Conservation (phyloP, 1,284 basidiomycete genomes). For the Puccinia novopanici region DNA sequence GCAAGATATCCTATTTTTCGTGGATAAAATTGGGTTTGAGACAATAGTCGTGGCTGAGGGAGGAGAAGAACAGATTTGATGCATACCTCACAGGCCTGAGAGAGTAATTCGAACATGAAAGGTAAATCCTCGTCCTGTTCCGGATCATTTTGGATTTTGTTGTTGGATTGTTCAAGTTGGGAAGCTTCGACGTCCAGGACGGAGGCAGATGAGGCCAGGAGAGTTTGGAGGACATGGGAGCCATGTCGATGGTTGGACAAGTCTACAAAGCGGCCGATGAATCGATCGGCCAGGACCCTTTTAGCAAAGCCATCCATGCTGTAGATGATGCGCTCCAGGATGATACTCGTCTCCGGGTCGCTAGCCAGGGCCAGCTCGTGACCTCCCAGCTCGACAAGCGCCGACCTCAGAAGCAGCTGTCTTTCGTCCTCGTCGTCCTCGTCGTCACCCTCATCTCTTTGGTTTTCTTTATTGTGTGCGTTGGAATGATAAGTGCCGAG, state of each 20-base stretch:
- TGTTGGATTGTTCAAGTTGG: slow-evolving; percentile 62
- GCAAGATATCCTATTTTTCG: slow-evolving; percentile 68
- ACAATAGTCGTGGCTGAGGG: not conserved
- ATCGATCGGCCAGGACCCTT: slow-evolving; percentile 78
- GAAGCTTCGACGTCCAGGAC: slow-evolving; percentile 79
- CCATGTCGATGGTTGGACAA: slow-evolving; percentile 79
- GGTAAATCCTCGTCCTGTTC: slow-evolving; percentile 68
- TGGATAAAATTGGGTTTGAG: not conserved
- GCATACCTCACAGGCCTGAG: slow-evolving; percentile 65
- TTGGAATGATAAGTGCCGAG: slow-evolving; percentile 33
- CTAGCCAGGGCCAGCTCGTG: slow-evolving; percentile 86
- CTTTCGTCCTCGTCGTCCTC: slow-evolving; percentile 55
- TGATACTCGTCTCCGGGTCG: slow-evolving; percentile 83
- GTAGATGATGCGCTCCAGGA: slow-evolving; percentile 80
- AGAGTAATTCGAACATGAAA: slow-evolving; percentile 70
- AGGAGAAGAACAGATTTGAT: not conserved
- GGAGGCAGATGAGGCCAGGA: slow-evolving; percentile 72
- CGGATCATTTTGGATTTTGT: slow-evolving; percentile 54
- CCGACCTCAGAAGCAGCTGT: slow-evolving; percentile 76
- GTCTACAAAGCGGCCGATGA: slow-evolving; percentile 69
- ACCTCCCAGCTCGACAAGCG: slow-evolving; percentile 75
- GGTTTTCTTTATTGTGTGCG: not conserved
- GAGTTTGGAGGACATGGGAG: slow-evolving; percentile 87
- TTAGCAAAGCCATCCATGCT: slow-evolving; percentile 92
- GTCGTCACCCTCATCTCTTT: slow-evolving; percentile 48